These are phyloP conservation scores for Quercus suber DNA, from an alignment of 306 rosid species.

Conservation along the genomic window DNA sequence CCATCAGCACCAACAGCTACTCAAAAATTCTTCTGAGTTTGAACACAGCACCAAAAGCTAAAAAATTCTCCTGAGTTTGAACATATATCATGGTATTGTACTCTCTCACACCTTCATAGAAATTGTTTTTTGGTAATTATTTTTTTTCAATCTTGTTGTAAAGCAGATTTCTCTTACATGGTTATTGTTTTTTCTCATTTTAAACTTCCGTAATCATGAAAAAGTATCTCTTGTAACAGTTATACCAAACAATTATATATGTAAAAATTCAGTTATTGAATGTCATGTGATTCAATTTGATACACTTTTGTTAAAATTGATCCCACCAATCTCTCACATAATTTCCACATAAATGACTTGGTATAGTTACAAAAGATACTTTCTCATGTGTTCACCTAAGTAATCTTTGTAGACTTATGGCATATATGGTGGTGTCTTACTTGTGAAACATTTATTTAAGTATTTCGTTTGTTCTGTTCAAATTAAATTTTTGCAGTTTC, in stretches of 20 bases:
- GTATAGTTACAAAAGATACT: too few species aligned
- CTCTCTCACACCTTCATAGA: neutral
- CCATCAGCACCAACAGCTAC: constrained; percentile 39
- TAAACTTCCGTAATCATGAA: neutral
- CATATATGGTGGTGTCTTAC: neutral
- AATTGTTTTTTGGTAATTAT: neutral
- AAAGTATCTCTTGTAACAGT: too few species aligned
- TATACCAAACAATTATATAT: too few species aligned
- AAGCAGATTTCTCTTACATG: neutral
- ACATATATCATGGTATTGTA: neutral
- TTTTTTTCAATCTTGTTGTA: neutral
- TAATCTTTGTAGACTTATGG: neutral
- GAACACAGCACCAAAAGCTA: constrained; percentile 19
- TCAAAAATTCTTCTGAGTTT: constrained; percentile 63
- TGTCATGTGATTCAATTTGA: too few species aligned
- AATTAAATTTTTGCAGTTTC: too few species aligned
- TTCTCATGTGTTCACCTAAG: neutral
- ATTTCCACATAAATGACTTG: too few species aligned
- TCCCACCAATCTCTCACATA: too few species aligned
- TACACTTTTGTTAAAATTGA: too few species aligned
- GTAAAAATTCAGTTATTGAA: too few species aligned
- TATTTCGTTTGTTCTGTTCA: too few species aligned
- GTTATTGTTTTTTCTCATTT: neutral
- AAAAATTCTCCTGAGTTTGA: constrained; percentile 61
- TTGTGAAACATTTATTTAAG: too few species aligned